Conservation (phyloP, 2,329 filamentous ascomycete species). For the Trichoderma koningii region DNA sequence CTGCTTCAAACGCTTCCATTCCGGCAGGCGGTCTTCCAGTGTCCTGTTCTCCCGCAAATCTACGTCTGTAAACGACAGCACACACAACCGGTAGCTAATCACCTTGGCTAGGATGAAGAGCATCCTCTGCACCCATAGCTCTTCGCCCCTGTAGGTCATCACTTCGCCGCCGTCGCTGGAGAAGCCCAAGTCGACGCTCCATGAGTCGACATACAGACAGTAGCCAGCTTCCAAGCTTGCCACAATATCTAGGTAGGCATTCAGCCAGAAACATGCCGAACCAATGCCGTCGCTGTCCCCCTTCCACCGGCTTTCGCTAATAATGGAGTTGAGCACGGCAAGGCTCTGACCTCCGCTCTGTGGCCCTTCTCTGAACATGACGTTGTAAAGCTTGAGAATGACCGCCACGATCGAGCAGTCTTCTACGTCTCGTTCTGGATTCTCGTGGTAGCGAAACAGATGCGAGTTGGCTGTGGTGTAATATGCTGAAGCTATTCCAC, state of each 20-base stretch:
- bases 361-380: conserved; percentile 82
- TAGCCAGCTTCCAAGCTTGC: conserved; percentile 86
- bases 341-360: conserved; percentile 90
- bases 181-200: conserved; percentile 79
- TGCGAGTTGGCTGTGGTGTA: conserved; percentile 84
- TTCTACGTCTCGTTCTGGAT: conserved; percentile 79
- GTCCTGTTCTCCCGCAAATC: conserved; percentile 64
- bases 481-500: conserved; percentile 78
- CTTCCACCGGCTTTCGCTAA: conserved; percentile 89
- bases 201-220: conserved; percentile 85
- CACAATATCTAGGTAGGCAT: conserved; percentile 86
- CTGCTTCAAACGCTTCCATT: conserved; percentile 80
- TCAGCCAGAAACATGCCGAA: conserved; percentile 91
- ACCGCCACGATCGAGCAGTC: conserved; percentile 87
- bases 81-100: conserved; percentile 76
- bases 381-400: conserved; percentile 88
- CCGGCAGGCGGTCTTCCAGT: conserved; percentile 64
- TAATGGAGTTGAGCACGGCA: conserved; percentile 61
- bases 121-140: conserved; percentile 85
- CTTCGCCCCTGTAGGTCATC: conserved; percentile 62
- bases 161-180: conserved; percentile 48
- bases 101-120: conserved; percentile 87
- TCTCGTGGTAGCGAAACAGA: conserved; percentile 74
- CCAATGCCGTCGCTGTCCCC: conserved; percentile 77
- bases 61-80: conserved; percentile 61